These are phyloP conservation scores for Mimosa bimucronata DNA, from an alignment of 306 rosid genomes.

Conservation along the genomic window DNA sequence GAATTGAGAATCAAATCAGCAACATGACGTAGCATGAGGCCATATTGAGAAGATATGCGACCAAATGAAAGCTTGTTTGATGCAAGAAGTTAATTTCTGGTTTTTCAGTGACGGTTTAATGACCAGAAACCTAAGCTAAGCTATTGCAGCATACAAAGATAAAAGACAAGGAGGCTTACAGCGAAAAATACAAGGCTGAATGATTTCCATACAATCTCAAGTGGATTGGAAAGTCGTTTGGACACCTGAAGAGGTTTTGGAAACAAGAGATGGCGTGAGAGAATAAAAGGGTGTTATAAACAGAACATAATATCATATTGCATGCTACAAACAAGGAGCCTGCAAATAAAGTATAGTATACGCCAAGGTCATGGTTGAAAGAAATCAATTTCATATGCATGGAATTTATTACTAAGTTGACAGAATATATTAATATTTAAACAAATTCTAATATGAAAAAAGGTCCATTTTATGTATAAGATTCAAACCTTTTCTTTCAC, in stretches of 20 bases:
- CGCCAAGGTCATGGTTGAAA: slow-evolving; percentile 21
- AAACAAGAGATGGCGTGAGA: not conserved
- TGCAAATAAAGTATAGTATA: not conserved
- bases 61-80: slow-evolving; percentile 25
- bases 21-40: not conserved
- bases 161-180: slow-evolving; percentile 55
- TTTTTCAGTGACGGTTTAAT: slow-evolving; percentile 26
- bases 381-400: slow-evolving; percentile 30
- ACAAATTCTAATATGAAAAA: not conserved
- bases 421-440: slow-evolving; percentile 3
- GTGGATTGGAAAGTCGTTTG: slow-evolving; percentile 74
- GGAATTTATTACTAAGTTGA: slow-evolving; percentile 12
- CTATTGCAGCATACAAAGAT: slow-evolving; percentile 18
- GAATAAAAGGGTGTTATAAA: not conserved
- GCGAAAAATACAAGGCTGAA: slow-evolving; percentile 96
- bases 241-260: slow-evolving; percentile 55
- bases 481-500: slow-evolving; percentile 87
- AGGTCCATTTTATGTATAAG: slow-evolving; percentile 2
- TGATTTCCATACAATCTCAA: slow-evolving; percentile 89
- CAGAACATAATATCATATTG: not conserved
- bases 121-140: slow-evolving; percentile 21
- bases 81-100: not conserved
- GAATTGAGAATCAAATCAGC: not conserved
- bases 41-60: slow-evolving; percentile 21
- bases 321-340: not conserved